A percentile compares a stretch with the other conserved stretches of the same genome.
phyloP scores from a whole-genome alignment of 306 rosid genomes.

The Malus asiatica region DNA sequence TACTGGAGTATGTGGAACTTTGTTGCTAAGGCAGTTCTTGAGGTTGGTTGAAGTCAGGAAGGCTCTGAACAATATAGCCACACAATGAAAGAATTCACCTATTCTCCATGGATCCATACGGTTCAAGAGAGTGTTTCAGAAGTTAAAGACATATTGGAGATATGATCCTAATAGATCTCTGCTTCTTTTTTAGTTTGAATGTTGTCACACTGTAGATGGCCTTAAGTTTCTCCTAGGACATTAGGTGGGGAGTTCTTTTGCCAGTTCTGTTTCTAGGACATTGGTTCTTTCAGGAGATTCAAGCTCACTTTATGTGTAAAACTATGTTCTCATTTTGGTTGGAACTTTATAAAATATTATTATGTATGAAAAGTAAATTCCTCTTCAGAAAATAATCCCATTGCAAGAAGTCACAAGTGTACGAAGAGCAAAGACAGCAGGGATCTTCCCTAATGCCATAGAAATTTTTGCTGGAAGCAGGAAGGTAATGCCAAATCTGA shows the following conservation, averaged over 20 bases:
- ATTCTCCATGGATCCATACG: neutral
- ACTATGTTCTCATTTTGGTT: neutral
- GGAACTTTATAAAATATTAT: neutral
- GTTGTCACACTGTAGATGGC: neutral
- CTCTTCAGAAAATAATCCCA: constrained; percentile 75
- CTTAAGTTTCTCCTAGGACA: neutral
- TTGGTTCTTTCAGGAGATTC: neutral
- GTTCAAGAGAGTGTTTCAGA: neutral
- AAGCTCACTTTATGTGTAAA: neutral
- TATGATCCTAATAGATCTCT: neutral
- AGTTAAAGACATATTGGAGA: neutral
- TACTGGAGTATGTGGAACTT: neutral
- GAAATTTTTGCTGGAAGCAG: constrained; percentile 62
- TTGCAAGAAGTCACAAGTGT: constrained; percentile 70
- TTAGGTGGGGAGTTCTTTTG: neutral
- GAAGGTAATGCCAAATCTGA: constrained; percentile 48
- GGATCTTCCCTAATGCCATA: constrained; percentile 92
- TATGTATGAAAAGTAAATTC: neutral
- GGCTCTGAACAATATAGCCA: neutral
- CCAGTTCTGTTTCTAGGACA: neutral
- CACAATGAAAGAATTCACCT: neutral
- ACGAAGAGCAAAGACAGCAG: constrained; percentile 92
- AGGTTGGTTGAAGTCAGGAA: neutral
- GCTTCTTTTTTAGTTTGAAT: neutral
- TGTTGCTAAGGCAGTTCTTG: neutral